Base-by-base conservation (phyloP, 2,329 filamentous ascomycete genomes). In the Esteya vermicola region DNA sequence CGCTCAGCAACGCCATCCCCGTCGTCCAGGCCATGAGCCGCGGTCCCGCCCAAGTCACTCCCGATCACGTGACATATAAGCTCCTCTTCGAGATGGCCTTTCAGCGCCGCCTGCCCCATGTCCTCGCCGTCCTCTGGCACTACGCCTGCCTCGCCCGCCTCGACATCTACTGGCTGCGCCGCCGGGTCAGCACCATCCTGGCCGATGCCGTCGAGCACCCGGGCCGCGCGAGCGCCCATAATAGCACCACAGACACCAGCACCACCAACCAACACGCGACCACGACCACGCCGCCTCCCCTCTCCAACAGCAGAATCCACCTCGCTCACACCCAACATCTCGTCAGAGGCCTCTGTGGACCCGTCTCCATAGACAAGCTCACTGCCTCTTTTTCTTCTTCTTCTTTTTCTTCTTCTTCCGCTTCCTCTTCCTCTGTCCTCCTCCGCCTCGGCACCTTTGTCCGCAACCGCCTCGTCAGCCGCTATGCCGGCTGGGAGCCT, bases 31-130 rank as follows among this genome's bases (percentile, higher is more conserved):
- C 46, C 50, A 52, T 13, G 38, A 9, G 21, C 21, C n/a, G n/a
- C n/a, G n/a, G n/a, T n/a, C 4, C n/a, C 16, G 33, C 31, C 4
- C 20, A 20, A 16, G 6, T 48, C 33, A 40, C 50, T 20, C 54
- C 55, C 10, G 51, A 61, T 42, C 38, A 46, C 6, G 33, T 50
- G 13, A 59, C 58, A 1, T 66, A 62, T 47, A 45, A 55, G 27
- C 45, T 53, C 12, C 57, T 70, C 35, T 58, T 64, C 42, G 44
- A 50, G 7, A 50, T 65, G 20, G 58, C 60, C 13, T 53, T 58
- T 45, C 44, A 40, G 16, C 45, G 53, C 3, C 54, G 52, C 30
- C 53, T 57, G 18, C 52, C 56, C 10, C 54, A 56, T 36, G 41
- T 51, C 23, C 41, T 57, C 42, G 51, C 50, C 39, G 45, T 55